Evolutionary conservation across 164 flowering plant genomes (phyloP), one percentile per base, ranked within the genome.

Genomic region (Brasenia schreberi): DNA sequence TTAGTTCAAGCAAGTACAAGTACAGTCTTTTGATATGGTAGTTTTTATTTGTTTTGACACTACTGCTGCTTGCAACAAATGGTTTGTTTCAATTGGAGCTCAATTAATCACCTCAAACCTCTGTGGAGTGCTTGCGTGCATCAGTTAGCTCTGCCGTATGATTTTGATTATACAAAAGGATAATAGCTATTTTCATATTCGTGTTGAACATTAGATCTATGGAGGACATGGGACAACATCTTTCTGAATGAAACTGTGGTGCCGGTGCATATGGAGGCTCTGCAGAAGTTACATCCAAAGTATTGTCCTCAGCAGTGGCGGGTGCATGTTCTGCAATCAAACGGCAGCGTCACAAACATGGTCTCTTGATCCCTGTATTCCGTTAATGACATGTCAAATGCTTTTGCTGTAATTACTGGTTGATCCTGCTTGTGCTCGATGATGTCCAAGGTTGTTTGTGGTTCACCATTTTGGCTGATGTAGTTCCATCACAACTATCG

Each of bases 211-310:
- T 92, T 92, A 94, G 99, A 91, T 70, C 80, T 94, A 59, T 63
- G 43, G 43, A 85, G 75, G 77, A 66, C 82, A 43, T 94, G 99
- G 99, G 78, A 85, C 69, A 80, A 85, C 69, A 80, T 82, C 3
- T 87, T 91, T 67, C 75, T 73, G 56, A 70, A 71, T 66, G 76
- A 78, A 69, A 81, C 83, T 19, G 76, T 79, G 68, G 77, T 85
- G 9, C 65, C 71, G 0, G 86, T 83, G 68, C 78, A 79, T 61
- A 71, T 80, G 2, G 90, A 85, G 74, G 69, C 67, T 5, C 81
- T 94, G 18, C 75, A 74, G 59, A 72, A 66, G 66, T 73, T 93
- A 73, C 84, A 80, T 1, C 59, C 83, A 0, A 84, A 72, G 68
- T 92, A 84, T 72, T 79, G 78, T 71, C 83, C 76, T 59, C 67